These are phyloP conservation scores for Yarrowia divulgata DNA, from an alignment of 805 yeast species.

Conservation along the genomic window DNA sequence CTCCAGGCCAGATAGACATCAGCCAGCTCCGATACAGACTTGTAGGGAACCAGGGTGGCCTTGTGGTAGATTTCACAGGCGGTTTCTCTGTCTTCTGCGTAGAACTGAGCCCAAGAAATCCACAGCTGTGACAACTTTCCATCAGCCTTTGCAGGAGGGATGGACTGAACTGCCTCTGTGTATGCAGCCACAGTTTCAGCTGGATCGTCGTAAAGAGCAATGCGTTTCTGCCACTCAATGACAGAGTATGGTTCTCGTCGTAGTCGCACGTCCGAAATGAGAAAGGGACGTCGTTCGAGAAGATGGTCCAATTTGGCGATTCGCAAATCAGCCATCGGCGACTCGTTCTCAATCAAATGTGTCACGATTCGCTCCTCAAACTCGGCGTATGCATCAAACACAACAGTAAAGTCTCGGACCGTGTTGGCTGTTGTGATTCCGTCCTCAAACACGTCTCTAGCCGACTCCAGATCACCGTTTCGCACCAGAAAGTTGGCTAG, in stretches of 20 bases:
- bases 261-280: constrained; percentile 71
- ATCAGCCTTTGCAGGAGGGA: constrained; percentile 63
- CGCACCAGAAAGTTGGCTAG: constrained; percentile 59
- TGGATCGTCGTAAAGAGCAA: constrained; percentile 55
- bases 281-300: constrained; percentile 61
- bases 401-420: constrained; percentile 64
- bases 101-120: constrained; percentile 71
- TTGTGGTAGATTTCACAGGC: constrained; percentile 70
- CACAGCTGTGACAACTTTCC: constrained; percentile 64
- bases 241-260: constrained; percentile 68
- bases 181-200: constrained; percentile 61
- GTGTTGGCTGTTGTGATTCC: constrained; percentile 59
- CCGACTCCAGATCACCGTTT: constrained; percentile 51
- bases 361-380: constrained; percentile 62
- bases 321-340: constrained; percentile 52
- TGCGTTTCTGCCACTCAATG: constrained; percentile 72
- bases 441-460: constrained; percentile 57
- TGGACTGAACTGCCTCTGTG: constrained; percentile 67
- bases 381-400: constrained; percentile 69
- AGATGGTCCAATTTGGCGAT: constrained; percentile 60
- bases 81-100: constrained; percentile 64
- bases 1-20: constrained; percentile 79
- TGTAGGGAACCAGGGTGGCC: constrained; percentile 74
- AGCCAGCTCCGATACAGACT: constrained; percentile 66
- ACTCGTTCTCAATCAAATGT: constrained; percentile 46